Conservation (phyloP, 106 monocot genomes). For the Vanilla planifolia region DNA sequence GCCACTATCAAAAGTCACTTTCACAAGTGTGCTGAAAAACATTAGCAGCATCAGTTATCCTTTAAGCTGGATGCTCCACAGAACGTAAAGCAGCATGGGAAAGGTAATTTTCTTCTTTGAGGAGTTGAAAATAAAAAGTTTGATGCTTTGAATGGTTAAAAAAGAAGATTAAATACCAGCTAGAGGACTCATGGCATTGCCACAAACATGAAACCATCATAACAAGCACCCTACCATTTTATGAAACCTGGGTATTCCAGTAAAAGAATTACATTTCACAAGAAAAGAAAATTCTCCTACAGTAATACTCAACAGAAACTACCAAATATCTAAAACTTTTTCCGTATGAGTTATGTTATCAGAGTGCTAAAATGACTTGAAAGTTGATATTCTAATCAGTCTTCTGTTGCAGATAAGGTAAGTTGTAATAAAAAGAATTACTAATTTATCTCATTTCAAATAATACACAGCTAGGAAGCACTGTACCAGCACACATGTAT, state of each 20-base stretch:
- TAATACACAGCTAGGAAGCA: no score
- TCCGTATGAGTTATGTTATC: no score
- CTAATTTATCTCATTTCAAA: background rate
- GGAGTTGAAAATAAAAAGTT: no score
- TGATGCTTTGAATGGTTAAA: background rate
- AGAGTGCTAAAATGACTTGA: no score
- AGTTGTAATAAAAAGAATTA: background rate
- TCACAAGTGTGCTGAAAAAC: background rate
- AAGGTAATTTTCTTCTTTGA: no score
- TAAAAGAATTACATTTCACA: background rate
- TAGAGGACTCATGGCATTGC: background rate
- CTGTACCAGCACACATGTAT: background rate
- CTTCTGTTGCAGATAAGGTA: background rate
- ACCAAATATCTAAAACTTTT: background rate
- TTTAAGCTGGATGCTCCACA: background rate
- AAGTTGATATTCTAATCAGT: no score
- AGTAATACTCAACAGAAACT: background rate
- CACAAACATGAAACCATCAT: background rate
- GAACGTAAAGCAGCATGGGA: background rate
- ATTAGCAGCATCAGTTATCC: background rate
- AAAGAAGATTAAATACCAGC: background rate
- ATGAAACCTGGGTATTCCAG: background rate
- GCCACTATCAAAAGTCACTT: background rate
- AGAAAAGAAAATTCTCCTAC: background rate
- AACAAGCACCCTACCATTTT: background rate